phyloP scores from a whole-genome alignment of 176 grass and related monocot genomes.

The Oryza brachyantha region DNA sequence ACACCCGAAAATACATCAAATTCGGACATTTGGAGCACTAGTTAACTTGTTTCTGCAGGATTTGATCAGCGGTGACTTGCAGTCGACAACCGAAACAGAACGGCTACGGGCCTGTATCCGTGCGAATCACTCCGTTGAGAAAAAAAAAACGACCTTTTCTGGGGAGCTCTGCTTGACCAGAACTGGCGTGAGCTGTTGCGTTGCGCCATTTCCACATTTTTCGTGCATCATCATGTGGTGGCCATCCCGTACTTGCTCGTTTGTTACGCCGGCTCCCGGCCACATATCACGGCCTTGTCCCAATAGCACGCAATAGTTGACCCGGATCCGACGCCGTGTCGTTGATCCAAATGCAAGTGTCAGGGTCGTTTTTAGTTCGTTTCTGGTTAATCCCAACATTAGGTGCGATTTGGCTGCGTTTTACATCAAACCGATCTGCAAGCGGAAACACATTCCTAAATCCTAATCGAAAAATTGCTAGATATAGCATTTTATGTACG shows the following conservation, averaged over 20 bases:
- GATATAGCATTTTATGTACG: no score
- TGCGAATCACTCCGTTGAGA: not conserved
- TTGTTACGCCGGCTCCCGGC: not conserved
- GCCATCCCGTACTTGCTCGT: not conserved
- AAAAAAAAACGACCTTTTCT: not conserved
- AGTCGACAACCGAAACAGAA: not conserved
- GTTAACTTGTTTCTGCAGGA: not conserved
- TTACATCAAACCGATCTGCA: not conserved
- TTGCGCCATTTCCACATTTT: not conserved
- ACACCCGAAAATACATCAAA: not conserved
- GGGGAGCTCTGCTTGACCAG: conserved; percentile 24
- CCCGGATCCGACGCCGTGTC: conserved; percentile 17
- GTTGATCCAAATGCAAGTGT: not conserved
- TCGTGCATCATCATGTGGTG: not conserved
- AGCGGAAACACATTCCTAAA: no score
- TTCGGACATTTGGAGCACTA: not conserved
- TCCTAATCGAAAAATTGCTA: no score
- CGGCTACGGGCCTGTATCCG: not conserved
- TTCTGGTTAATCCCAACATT: not conserved
- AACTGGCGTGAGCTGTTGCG: conserved; percentile 12
- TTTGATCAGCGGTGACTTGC: no score
- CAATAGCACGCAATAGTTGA: conserved; percentile 25
- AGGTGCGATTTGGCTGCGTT: not conserved
- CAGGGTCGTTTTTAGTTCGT: not conserved
- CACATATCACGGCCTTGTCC: not conserved